Evolutionary conservation across 768 basidiomycete genomes (phyloP).

Genomic region (Lactarius sp.): DNA sequence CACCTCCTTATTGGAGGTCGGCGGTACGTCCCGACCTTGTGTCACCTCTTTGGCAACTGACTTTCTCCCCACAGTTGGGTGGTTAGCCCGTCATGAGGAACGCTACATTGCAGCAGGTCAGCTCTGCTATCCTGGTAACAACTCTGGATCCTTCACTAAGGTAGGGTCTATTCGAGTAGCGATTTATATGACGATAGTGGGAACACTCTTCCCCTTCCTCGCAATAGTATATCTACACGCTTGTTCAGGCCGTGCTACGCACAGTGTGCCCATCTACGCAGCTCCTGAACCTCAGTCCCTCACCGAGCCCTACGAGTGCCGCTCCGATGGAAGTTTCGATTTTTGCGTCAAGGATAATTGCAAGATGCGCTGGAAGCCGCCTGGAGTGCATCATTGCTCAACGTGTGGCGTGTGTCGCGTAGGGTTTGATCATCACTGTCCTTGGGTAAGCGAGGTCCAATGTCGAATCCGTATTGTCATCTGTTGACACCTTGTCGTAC

Average conservation of each 20-base stretch:
- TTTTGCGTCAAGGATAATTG: slow-evolving; percentile 23
- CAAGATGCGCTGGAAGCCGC: slow-evolving; percentile 26
- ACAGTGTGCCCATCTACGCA: slow-evolving; percentile 27
- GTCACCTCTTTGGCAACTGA: background rate
- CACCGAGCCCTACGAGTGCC: slow-evolving; percentile 25
- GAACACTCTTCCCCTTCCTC: slow-evolving; percentile 16
- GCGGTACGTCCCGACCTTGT: slow-evolving; percentile 15
- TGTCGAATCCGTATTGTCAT: background rate
- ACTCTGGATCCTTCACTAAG: background rate
- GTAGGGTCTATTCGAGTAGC: background rate
- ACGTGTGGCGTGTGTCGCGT: slow-evolving; percentile 28
- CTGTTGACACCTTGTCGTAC: background rate
- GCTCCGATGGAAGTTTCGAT: slow-evolving; percentile 22
- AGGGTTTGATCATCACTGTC: slow-evolving; percentile 29
- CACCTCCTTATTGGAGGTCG: slow-evolving; percentile 23
- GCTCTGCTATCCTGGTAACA: background rate
- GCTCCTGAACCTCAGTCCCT: slow-evolving; percentile 29
- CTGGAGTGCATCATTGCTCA: slow-evolving; percentile 27
- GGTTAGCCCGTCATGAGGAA: slow-evolving; percentile 15
- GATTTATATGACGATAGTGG: slow-evolving; percentile 13
- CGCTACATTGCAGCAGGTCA: slow-evolving; percentile 16
- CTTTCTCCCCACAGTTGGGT: slow-evolving; percentile 16
- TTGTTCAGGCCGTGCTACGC: slow-evolving; percentile 22
- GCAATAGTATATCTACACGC: slow-evolving; percentile 11
- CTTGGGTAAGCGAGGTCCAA: slow-evolving; percentile 21